Evolutionary conservation across 148 eudicot genomes (phyloP), one percentile per base, ranked within the genome.

Genomic region (Rhododendron molle): DNA sequence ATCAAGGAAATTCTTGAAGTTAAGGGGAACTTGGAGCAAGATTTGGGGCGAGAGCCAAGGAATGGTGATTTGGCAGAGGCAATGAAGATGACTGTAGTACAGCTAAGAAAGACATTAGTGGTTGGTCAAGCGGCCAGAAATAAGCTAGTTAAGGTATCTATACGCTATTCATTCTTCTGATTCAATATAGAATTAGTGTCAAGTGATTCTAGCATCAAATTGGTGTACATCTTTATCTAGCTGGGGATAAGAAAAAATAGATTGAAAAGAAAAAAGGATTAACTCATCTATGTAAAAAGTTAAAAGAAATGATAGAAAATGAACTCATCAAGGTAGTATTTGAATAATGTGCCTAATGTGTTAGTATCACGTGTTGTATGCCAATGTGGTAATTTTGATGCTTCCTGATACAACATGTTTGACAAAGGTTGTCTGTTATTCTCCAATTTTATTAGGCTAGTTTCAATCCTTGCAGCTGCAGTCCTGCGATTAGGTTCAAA

Each of bases 91-190:
- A 85, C 78, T 85, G 90, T 87, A 47, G 26, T 84, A 81, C 89
- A 92, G 88, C 89, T 95, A 38, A 86, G 90, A 85, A 90, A 88
- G 54, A 91, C 85, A 4, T 82, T 97, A 91, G 98, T 90, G 81
- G 89, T 87, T 90, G 99, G 99, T 76, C 93, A 84, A 77, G 95
- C 99, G 73, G 98, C 99, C 74, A 91, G 96, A 87, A 94, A 91
- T 91, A 97, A 97, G 85, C 87, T 97, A 89, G 95, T 97, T 86
- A 93, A 94, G 96, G 99, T 97, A 88, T 54, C 78, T 50, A 28
- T 86, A 8, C 2, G 12, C 32, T 36, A 44, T 49, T 80, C 82
- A 80, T 50, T 52, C 40, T 16, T 56, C 49, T 34, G 7, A 23
- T 36, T 34, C 83, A 44, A 20, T 2, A 18, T 54, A 50, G n/a